Evolutionary conservation across 371 early-diverging fungal genomes (phyloP), one percentile per base, ranked within the genome.

Genomic region (Capniomyces stellatus): DNA sequence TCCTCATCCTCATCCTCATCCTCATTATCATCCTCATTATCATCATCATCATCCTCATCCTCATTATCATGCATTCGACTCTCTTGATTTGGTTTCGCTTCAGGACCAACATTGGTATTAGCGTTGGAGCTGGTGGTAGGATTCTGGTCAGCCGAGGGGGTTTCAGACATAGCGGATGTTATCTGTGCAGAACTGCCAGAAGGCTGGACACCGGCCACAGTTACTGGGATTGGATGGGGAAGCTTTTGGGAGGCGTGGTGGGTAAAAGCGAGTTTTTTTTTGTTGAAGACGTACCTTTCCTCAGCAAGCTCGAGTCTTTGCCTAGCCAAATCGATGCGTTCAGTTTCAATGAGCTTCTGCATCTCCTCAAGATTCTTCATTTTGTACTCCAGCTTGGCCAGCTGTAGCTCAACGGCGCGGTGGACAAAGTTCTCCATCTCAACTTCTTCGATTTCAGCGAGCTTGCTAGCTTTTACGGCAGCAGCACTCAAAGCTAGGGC

Each of bases 281-380:
- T 58, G 51, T 64, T 68, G 18, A 66, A 55, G 0, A 63, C 64
- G 57, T 88, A 66, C 12, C 88, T 79, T 29, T 91, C 91, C 54
- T 74, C 62, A 56, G 81, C 87, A 18, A 92, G 62, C 55, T 79
- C 77, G 55, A 82, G 81, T 18, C 88, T 77, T 67, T 89, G 89
- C 25, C 76, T 73, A 52, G 85, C 87, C 23, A 94, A 63, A 19
- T 89, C 82, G 52, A 76, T 72, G 52, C 84, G 69, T 65, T 94
- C 94, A 29, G 74, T 70, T 58, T 92, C 93, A 29, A 96, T 59
- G 1, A 87, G 70, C 10, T 75, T 75, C 62, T 93, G 95, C 61
- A 94, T 57, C 57, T 92, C 89, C 42, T 89, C 86, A 62, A 96
- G 89, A 54, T 92, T 85, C 55, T 73, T 74, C 75, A 97, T 78